Base-by-base conservation (phyloP, 139 green algal species). In the Tetraselmis chui region DNA sequence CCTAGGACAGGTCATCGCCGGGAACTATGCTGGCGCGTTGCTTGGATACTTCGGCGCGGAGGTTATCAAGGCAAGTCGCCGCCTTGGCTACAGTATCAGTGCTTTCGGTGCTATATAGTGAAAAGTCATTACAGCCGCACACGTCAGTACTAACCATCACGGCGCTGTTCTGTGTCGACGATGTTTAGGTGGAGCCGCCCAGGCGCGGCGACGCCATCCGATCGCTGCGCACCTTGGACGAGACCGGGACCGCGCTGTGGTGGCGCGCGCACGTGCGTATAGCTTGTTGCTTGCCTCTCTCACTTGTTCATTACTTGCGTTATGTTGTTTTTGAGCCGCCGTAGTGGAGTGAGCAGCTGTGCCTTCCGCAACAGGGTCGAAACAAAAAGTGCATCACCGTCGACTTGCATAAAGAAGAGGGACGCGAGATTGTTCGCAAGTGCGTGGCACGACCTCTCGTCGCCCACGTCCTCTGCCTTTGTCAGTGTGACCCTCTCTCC, bases 1-100 rank as follows among this genome's bases (percentile, higher is more conserved):
- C 28, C 78, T 95, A 18, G 91, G 91, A 0, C 92, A 96, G 77
- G 92, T 96, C 0, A 90, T 96, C 2, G 92, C 92, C 1, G 92
- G 92, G 59, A 96, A 96, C 82, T 94, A 93, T 59, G 88, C 82
- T 30, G 86, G 91, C 11, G 91, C 80, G 29, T 18, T 91, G 25
- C 82, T 88, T 26, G 86, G 86, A 23, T 94, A 95, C 84, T 95
- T 95, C 84, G 92, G 92, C 0, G 92, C 92, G 0, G 90, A 93
- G 29, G 92, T 96, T 1, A 93, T 95, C 83, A 96, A 96, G 85
- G 86, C 87, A 58, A 78, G n/a, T 31, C 58, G 1, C 76, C 45
- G 23, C n/a, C 29, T 74, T 31, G 23, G 32, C 24, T 87, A 28
- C 80, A n/a, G n/a, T n/a, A n/a, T n/a, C n/a, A n/a, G n/a, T n/a